These are phyloP conservation scores for Trichoderma semiorbis DNA, from an alignment of 2,329 filamentous ascomycete genomes.

Conservation along the genomic window DNA sequence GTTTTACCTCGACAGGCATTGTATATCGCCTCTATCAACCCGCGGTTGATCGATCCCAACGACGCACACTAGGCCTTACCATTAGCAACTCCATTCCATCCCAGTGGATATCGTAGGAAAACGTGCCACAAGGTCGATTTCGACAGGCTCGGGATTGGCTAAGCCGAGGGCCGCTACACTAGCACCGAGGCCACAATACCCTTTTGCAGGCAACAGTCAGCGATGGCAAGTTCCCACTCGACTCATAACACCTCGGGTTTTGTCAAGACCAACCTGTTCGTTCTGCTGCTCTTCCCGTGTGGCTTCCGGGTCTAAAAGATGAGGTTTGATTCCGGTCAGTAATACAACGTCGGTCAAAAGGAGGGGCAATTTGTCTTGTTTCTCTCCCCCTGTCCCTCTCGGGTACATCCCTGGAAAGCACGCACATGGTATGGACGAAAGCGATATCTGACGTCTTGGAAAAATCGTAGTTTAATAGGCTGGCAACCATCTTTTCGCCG, in stretches of 20 bases:
- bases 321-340: conserved; percentile 18
- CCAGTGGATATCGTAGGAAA: neutral
- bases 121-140: conserved; percentile 69
- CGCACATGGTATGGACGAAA: conserved; percentile 83
- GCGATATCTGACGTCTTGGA: conserved; percentile 65
- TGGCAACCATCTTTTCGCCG: conserved; percentile 60
- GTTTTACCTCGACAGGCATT: conserved; percentile 52
- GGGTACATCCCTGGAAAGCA: conserved; percentile 1
- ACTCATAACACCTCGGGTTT: conserved; percentile 8
- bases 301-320: conserved; percentile 34
- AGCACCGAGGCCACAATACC: conserved; percentile 69
- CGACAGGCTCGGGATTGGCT: conserved; percentile 49
- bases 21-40: conserved; percentile 59
- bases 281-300: conserved; percentile 29
- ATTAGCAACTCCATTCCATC: conserved; percentile 8
- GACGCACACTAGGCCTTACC: conserved; percentile 62
- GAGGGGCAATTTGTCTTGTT: neutral
- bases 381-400: neutral
- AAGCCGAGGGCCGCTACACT: conserved; percentile 64
- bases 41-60: conserved; percentile 68
- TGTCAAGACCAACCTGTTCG: conserved; percentile 30
- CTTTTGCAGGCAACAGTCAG: conserved; percentile 39
- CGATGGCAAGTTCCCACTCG: conserved; percentile 12
- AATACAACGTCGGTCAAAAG: neutral
- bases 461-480: conserved; percentile 79